A percentile compares a stretch with the other conserved stretches of the same genome.
Conservation (phyloP, 192 early-diverging fungal species). For the Linnemannia zychae region DNA sequence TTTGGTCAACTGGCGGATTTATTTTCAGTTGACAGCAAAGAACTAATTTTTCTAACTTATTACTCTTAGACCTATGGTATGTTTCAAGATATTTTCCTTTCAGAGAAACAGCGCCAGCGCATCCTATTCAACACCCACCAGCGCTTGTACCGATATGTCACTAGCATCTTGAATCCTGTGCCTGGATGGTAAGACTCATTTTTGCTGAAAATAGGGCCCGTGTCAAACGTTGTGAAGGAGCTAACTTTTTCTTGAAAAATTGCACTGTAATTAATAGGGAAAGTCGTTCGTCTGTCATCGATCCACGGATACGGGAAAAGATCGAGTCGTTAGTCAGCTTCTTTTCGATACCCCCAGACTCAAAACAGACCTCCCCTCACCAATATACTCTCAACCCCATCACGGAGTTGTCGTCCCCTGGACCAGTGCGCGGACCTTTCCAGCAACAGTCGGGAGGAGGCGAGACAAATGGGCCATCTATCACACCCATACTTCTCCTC, state of each 20-base stretch:
- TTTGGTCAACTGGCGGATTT: not conserved
- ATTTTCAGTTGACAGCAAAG: not conserved
- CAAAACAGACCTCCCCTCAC: not conserved
- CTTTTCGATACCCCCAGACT: slow-evolving; percentile 8
- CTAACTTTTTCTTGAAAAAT: not conserved
- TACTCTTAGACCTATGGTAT: slow-evolving; percentile 53
- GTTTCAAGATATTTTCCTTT: slow-evolving; percentile 52
- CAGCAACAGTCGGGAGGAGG: not conserved
- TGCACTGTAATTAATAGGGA: slow-evolving; percentile 16
- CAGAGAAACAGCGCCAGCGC: slow-evolving; percentile 50
- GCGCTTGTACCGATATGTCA: slow-evolving; percentile 56
- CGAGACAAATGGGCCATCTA: slow-evolving; percentile 8
- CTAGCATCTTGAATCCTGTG: slow-evolving; percentile 43
- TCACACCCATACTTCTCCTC: slow-evolving; percentile 45
- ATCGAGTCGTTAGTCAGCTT: slow-evolving; percentile 24
- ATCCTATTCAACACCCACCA: slow-evolving; percentile 53
- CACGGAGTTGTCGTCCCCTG: slow-evolving; percentile 26
- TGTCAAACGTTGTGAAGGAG: no score
- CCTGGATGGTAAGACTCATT: slow-evolving; percentile 51
- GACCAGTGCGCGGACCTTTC: slow-evolving; percentile 2
- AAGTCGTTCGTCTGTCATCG: slow-evolving; percentile 18
- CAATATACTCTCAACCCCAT: slow-evolving; percentile 43
- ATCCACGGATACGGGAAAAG: slow-evolving; percentile 32
- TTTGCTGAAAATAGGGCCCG: not conserved
- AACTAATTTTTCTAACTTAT: not conserved